phyloP scores from a whole-genome alignment of 1,139 yeast genomes.

The Diutina pseudorugosa region DNA sequence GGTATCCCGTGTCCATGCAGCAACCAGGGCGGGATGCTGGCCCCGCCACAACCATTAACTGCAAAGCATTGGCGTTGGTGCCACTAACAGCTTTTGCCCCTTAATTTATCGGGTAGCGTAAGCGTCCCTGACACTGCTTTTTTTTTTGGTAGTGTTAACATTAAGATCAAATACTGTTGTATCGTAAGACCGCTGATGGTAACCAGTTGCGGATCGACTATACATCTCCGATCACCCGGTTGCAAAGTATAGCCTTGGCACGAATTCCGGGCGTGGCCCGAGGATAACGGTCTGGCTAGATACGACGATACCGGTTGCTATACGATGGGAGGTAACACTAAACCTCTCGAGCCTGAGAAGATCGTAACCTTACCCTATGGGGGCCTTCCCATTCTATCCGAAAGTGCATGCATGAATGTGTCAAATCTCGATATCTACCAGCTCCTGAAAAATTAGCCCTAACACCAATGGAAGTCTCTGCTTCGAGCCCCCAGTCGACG shows the following conservation, averaged over 20 bases:
- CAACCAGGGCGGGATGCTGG: not conserved
- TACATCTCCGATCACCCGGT: too few relatives aligned
- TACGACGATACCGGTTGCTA: not conserved
- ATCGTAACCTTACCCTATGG: not conserved
- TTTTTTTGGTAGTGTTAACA: too few relatives aligned
- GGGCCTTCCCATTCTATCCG: not conserved
- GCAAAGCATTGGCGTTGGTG: too few relatives aligned
- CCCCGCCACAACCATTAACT: too few relatives aligned
- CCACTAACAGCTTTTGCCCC: too few relatives aligned
- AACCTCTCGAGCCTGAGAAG: not conserved
- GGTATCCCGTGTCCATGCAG: not conserved
- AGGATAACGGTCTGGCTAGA: not conserved
- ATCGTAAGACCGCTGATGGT: too few relatives aligned
- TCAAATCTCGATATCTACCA: not conserved
- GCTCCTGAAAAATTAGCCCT: not conserved
- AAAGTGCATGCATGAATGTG: not conserved
- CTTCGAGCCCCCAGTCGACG: too few relatives aligned
- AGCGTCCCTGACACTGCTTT: too few relatives aligned
- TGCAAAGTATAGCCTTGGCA: not conserved
- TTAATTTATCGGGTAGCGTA: too few relatives aligned
- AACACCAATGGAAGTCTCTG: too few relatives aligned
- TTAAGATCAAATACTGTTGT: too few relatives aligned
- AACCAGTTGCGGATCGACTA: too few relatives aligned
- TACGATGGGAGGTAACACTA: not conserved
- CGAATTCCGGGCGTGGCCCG: not conserved